phyloP scores from a whole-genome alignment of 1,284 basidiomycete genomes.

The Exobasidium cylindrosporum region DNA sequence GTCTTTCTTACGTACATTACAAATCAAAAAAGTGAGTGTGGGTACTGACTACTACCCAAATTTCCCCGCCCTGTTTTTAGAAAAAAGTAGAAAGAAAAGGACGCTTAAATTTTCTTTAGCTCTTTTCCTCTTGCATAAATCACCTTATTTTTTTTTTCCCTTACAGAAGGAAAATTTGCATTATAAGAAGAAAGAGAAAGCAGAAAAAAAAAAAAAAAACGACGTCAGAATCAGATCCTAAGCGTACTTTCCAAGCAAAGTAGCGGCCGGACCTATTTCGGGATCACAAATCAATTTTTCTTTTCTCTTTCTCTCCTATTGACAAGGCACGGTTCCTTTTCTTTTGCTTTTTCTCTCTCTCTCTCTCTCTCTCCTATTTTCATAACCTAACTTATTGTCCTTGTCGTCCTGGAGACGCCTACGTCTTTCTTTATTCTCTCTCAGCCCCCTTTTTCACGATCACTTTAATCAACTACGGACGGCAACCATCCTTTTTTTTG shows the following conservation, averaged over 20 bases:
- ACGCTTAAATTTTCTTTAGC: neutral
- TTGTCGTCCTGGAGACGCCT: no score
- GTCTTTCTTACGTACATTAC: neutral
- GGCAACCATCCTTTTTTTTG: neutral
- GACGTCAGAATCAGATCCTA: neutral
- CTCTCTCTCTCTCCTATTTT: neutral
- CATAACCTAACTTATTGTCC: no score
- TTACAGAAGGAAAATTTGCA: neutral
- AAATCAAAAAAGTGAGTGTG: no score
- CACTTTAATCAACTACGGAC: neutral
- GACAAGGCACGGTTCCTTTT: neutral
- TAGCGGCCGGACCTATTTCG: neutral
- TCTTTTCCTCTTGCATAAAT: neutral
- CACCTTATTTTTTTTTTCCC: no score
- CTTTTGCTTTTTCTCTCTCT: neutral
- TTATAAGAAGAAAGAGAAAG: neutral
- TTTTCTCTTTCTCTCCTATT: neutral
- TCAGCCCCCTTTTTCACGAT: neutral
- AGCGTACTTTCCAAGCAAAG: neutral
- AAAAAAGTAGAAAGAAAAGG: no score
- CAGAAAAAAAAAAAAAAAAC: neutral
- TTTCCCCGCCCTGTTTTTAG: no score
- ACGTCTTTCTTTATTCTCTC: no score
- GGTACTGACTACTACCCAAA: no score
- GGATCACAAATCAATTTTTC: neutral